These are phyloP conservation scores for Limonium bicolor DNA, from an alignment of 148 eudicot genomes.

Conservation along the genomic window DNA sequence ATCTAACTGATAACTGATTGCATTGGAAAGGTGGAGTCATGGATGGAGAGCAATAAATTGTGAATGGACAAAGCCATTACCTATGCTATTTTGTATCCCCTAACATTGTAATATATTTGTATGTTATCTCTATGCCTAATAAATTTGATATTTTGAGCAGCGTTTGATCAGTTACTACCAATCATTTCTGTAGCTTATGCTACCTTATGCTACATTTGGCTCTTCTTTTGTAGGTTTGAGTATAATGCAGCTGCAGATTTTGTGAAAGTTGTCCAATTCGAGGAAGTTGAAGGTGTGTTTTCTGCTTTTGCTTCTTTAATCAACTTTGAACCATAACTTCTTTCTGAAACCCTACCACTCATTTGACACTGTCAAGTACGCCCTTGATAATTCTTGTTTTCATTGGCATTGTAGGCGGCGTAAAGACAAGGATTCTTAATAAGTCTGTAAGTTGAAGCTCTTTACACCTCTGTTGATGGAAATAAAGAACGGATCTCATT, in stretches of 20 bases:
- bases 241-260: constrained; percentile 82
- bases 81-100: not conserved
- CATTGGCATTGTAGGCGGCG: constrained; percentile 62
- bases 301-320: not conserved
- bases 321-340: too few relatives aligned
- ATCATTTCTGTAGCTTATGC: not conserved
- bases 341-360: constrained; percentile 4
- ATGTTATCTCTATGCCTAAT: not conserved
- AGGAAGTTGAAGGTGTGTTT: constrained; percentile 74
- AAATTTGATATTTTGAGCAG: not conserved
- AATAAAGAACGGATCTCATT: too few relatives aligned
- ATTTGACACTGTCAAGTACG: constrained; percentile 3
- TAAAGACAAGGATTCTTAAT: constrained; percentile 46
- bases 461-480: too few relatives aligned
- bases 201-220: not conserved
- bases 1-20: too few relatives aligned
- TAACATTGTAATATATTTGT: not conserved
- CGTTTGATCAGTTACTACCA: not conserved
- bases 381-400: constrained; percentile 3
- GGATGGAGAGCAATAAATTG: not conserved
- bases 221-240: constrained; percentile 43
- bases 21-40: too few relatives aligned
- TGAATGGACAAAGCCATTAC: not conserved
- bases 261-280: constrained; percentile 72
- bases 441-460: constrained; percentile 27